Evolutionary conservation across 83 land plant genomes (phyloP), one percentile per base, ranked within the genome.

Genomic region (Picea abies): DNA sequence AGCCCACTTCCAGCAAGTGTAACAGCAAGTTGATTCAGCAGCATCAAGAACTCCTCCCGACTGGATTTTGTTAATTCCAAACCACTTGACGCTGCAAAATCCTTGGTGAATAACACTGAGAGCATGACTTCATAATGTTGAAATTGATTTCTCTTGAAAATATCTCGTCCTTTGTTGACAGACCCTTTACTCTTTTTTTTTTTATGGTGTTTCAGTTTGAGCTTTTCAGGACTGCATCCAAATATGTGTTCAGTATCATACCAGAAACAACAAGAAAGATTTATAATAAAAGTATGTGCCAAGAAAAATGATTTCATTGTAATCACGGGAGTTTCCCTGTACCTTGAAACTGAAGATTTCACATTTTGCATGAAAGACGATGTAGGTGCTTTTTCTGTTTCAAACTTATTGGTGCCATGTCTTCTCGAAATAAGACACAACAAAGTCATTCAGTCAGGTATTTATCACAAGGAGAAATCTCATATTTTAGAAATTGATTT

Each of bases 1-100:
- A 84, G 83, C 19, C 85, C 85, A 66, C 76, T 69, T 60, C 85
- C 85, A 19, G 65, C 83, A 69, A 84, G 52, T 62, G 80, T 67
- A 20, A 84, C 77, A 26, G 56, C 61, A 19, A 84, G 8, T 19
- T 66, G 49, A 84, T 79, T 79, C 82, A 82, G 5, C 52, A 83
- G 49, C 26, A 37, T 56, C 19, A 65, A 41, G 23, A 76, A 19
- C 81, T 78, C 79, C 56, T 41, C 79, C 32, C 14, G 22, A n/a
- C 65, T 68, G 49, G 65, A 29, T 60, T 84, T 84, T 44, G 60
- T 23, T 5, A 79, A 20, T 20, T 23, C 39, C 49, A 64, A 22
- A 39, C n/a, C 81, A 22, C 16, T 35, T 16, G 64, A 66, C 3
- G 25, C 71, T 39, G 39, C 58, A 16, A n/a, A 35, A n/a, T 71